Conservation (phyloP, 2,329 filamentous ascomycete genomes). For the Calonectria henricotiae region DNA sequence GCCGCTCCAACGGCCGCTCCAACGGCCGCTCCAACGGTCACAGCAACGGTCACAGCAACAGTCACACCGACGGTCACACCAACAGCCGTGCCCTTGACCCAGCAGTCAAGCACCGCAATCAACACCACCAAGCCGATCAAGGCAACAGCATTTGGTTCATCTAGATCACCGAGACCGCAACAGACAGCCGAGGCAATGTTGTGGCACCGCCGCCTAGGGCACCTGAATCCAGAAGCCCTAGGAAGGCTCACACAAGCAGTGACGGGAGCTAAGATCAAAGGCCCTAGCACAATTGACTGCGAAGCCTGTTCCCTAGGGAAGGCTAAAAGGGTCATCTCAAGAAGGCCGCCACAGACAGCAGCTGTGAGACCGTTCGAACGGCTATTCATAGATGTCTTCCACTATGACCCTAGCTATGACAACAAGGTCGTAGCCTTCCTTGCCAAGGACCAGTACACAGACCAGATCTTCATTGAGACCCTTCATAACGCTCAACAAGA, state of each 20-base stretch:
- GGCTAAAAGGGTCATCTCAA: background rate
- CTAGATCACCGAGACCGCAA: background rate
- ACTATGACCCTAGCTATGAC: slow-evolving; percentile 22
- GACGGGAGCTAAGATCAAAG: background rate
- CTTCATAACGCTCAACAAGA: background rate
- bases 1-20: too few species aligned
- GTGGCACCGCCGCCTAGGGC: background rate
- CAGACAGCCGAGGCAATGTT: background rate
- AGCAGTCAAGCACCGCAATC: background rate
- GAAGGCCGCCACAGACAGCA: background rate
- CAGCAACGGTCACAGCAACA: background rate
- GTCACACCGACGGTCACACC: too few species aligned
- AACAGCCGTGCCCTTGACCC: too few species aligned
- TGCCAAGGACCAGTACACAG: slow-evolving; percentile 17
- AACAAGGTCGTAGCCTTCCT: slow-evolving; percentile 6
- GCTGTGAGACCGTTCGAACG: background rate
- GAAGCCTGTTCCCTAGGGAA: background rate
- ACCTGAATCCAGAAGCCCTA: slow-evolving; percentile 12
- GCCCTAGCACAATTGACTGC: background rate
- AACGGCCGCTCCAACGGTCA: background rate
- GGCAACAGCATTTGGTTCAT: background rate
- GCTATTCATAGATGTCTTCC: slow-evolving; percentile 12
- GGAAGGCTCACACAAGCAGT: background rate
- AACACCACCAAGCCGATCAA: background rate
- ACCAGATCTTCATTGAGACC: slow-evolving; percentile 7